Evolutionary conservation across 2,329 filamentous ascomycete species (phyloP).

Genomic region (Ploettnerulaceae sp.): DNA sequence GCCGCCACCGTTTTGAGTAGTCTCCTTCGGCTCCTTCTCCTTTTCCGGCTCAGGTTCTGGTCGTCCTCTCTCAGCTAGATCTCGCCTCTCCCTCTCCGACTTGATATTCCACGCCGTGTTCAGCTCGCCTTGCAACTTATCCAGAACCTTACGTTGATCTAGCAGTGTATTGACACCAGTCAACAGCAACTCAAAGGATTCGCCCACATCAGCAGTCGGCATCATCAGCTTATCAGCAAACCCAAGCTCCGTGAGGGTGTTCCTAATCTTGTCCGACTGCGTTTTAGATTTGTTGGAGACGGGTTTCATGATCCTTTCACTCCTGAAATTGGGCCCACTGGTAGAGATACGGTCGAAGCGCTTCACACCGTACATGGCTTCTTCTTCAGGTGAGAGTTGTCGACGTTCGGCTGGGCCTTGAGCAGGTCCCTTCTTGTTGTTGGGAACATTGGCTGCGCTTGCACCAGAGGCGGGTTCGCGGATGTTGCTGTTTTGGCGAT

Average conservation of each 20-base stretch:
- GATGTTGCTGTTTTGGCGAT: slow-evolving; percentile 35
- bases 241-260: slow-evolving; percentile 66
- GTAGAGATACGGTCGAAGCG: slow-evolving; percentile 74
- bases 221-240: slow-evolving; percentile 66
- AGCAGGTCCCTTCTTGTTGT: slow-evolving; percentile 33
- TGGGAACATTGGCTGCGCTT: slow-evolving; percentile 30
- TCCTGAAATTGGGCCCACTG: slow-evolving; percentile 84
- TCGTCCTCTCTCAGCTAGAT: slow-evolving; percentile 15
- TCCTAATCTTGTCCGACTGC: slow-evolving; percentile 70
- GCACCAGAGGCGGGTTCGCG: slow-evolving; percentile 31
- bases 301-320: slow-evolving; percentile 73
- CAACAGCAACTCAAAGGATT: slow-evolving; percentile 67
- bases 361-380: slow-evolving; percentile 75
- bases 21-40: slow-evolving; percentile 41
- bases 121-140: slow-evolving; percentile 72
- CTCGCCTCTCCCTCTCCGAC: slow-evolving; percentile 36
- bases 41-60: slow-evolving; percentile 11
- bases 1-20: slow-evolving; percentile 17
- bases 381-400: slow-evolving; percentile 70
- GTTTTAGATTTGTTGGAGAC: slow-evolving; percentile 72
- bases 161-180: slow-evolving; percentile 63
- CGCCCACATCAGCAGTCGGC: slow-evolving; percentile 67
- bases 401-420: slow-evolving; percentile 50
- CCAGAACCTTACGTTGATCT: slow-evolving; percentile 67
- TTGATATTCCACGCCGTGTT: slow-evolving; percentile 54